Conservation (phyloP, 2,329 filamentous ascomycete genomes). For the Penicillium brasilianum region DNA sequence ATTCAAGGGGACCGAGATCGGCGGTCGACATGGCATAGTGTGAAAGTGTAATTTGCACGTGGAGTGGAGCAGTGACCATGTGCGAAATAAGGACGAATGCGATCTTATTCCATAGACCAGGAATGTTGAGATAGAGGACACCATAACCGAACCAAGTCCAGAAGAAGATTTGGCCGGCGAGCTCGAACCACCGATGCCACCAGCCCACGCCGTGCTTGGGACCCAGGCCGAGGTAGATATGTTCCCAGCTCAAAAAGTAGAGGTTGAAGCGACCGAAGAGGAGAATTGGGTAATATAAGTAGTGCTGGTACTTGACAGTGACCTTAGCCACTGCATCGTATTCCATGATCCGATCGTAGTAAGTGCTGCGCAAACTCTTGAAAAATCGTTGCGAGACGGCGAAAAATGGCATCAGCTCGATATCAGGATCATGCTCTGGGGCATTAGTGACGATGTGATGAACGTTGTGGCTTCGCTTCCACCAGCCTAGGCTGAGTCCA, state of each 20-base stretch:
- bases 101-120: constrained; percentile 70
- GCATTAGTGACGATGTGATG: constrained; percentile 98
- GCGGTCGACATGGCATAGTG: constrained; percentile 94
- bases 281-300: constrained; percentile 82
- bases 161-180: constrained; percentile 77
- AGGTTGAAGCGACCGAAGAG: constrained; percentile 85
- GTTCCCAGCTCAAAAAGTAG: constrained; percentile 81
- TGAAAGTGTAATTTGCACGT: constrained; percentile 87
- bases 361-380: constrained; percentile 73
- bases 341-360: constrained; percentile 79
- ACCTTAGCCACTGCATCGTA: constrained; percentile 75
- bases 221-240: constrained; percentile 71
- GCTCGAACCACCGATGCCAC: constrained; percentile 84
- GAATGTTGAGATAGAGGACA: constrained; percentile 73
- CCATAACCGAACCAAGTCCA: constrained; percentile 86
- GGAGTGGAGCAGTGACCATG: constrained; percentile 77
- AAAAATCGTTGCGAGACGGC: constrained; percentile 84
- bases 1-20: constrained; percentile 80
- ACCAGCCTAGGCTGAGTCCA: constrained; percentile 91
- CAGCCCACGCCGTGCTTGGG: constrained; percentile 76
- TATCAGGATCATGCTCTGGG: constrained; percentile 94
- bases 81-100: constrained; percentile 80
- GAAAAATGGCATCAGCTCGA: constrained; percentile 87
- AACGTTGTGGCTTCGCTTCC: constrained; percentile 95
- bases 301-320: constrained; percentile 74